Evolutionary conservation across 345 rosid genomes (phyloP).

Genomic region (Atalantia buxifolia): DNA sequence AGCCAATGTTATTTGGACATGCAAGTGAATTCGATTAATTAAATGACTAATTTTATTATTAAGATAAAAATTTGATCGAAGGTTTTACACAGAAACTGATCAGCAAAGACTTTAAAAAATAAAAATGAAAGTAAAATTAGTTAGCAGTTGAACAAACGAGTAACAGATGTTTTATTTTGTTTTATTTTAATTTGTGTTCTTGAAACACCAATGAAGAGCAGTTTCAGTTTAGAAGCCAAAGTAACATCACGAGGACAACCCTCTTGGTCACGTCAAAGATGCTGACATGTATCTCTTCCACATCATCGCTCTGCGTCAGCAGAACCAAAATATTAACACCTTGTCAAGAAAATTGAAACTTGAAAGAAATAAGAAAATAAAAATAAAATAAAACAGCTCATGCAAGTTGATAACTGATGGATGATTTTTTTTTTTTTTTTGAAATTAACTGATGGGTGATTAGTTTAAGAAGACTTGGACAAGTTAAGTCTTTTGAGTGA

Average conservation of each 20-base stretch:
- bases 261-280: constrained; percentile 12
- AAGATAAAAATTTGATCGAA: not conserved
- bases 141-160: constrained; percentile 30
- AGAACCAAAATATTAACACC: not conserved
- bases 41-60: not conserved
- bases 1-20: not conserved
- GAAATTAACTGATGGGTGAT: no score
- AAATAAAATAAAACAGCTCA: not conserved
- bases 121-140: not conserved
- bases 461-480: not conserved
- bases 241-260: not conserved
- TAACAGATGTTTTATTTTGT: not conserved
- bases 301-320: not conserved
- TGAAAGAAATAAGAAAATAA: not conserved
- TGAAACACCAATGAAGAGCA: constrained; percentile 3
- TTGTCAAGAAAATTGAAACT: not conserved
- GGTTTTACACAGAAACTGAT: no score
- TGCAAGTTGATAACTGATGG: no score
- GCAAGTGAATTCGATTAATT: not conserved
- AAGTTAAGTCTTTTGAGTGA: not conserved
- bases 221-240: not conserved
- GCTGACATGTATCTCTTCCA: constrained; percentile 2
- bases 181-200: not conserved
- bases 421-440: no score
- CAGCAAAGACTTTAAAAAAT: not conserved